Percentiles rank a stretch among this genome's conserved stretches.
These are phyloP conservation scores for Dryas integrifolia DNA, from an alignment of 331 rosid genomes.

Conservation along the genomic window DNA sequence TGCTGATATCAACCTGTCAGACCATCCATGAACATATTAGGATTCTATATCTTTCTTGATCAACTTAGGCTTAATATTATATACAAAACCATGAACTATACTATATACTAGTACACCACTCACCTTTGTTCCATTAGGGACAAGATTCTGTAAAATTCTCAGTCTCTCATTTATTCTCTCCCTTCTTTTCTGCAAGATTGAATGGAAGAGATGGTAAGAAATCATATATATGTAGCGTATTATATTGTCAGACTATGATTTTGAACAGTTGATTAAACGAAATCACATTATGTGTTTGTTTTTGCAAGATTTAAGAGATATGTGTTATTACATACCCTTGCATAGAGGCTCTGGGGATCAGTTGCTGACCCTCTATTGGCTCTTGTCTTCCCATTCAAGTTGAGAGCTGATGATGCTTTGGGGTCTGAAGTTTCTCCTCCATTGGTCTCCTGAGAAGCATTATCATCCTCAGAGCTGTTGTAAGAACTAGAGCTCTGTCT, in stretches of 20 bases:
- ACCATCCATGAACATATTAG: too few species aligned
- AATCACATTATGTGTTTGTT: background rate
- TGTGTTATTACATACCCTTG: conserved; percentile 54
- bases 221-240: too few species aligned
- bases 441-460: conserved; percentile 49
- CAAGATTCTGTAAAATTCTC: conserved; percentile 71
- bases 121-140: conserved; percentile 85
- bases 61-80: too few species aligned
- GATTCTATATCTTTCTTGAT: too few species aligned
- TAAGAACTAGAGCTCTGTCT: conserved; percentile 51
- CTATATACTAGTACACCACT: too few species aligned
- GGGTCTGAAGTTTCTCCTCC: conserved; percentile 46
- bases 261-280: too few species aligned
- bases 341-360: conserved; percentile 95
- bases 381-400: conserved; percentile 63
- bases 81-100: too few species aligned
- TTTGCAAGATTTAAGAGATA: background rate
- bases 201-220: conserved; percentile 1
- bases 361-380: conserved; percentile 92
- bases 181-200: conserved; percentile 75
- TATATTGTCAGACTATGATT: too few species aligned
- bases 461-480: conserved; percentile 62
- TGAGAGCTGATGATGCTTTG: conserved; percentile 35
- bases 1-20: conserved; percentile 72
- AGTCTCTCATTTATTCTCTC: conserved; percentile 82